These are phyloP conservation scores for Talaromyces sp. DNA, from an alignment of 2,329 filamentous ascomycete species.

Conservation along the genomic window DNA sequence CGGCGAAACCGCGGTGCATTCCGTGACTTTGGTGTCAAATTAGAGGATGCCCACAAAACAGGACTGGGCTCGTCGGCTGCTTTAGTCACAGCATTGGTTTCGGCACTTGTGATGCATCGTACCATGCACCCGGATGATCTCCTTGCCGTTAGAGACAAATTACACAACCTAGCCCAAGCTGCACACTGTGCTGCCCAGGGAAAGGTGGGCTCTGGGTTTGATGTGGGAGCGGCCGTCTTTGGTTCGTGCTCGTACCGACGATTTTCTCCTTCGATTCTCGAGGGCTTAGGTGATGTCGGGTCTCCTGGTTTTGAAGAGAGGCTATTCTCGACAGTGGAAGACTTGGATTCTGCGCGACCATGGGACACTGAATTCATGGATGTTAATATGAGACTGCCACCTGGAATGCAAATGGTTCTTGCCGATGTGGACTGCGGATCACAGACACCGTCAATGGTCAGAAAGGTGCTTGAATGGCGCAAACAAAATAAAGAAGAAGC, in stretches of 20 bases:
- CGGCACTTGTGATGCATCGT: constrained; percentile 43
- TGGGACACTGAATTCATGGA: constrained; percentile 82
- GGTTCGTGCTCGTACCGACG: constrained; percentile 86
- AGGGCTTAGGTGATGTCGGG: constrained; percentile 63
- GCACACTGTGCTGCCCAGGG: constrained; percentile 95
- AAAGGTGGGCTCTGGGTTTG: constrained; percentile 93
- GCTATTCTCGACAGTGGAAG: constrained; percentile 65
- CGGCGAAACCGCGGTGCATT: constrained; percentile 56
- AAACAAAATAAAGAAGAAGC: constrained; percentile 62
- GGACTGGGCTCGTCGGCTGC: constrained; percentile 93
- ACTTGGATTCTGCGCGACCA: constrained; percentile 43
- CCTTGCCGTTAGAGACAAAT: constrained; percentile 53
- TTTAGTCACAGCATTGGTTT: constrained; percentile 79
- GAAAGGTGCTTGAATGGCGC: constrained; percentile 81
- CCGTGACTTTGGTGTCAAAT: constrained; percentile 70
- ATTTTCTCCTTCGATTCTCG: constrained; percentile 79
- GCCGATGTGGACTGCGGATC: constrained; percentile 95
- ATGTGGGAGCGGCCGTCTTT: constrained; percentile 88
- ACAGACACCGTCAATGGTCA: constrained; percentile 93
- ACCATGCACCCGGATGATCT: constrained; percentile 43
- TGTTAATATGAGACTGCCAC: constrained; percentile 66
- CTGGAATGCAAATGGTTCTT: constrained; percentile 76
- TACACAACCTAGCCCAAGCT: constrained; percentile 92
- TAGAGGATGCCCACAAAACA: constrained; percentile 85
- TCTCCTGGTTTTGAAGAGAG: constrained; percentile 62